These are phyloP conservation scores for Porodaedalea pini DNA, from an alignment of 1,284 basidiomycete species.

Conservation along the genomic window DNA sequence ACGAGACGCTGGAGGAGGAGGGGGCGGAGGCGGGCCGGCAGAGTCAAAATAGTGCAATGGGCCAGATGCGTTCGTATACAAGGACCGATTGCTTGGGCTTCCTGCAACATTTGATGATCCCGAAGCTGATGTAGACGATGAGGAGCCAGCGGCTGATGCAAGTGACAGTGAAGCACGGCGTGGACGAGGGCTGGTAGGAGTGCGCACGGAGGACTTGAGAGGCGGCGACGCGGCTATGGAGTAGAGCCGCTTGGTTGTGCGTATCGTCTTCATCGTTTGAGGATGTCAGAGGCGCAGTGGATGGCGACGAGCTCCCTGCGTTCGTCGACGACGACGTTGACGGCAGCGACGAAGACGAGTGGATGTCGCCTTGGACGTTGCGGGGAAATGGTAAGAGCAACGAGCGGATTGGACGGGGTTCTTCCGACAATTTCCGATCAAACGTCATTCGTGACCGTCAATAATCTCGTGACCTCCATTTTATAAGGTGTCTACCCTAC, in stretches of 20 bases:
- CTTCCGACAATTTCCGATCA: neutral
- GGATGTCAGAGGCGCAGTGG: neutral
- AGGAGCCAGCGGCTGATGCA: neutral
- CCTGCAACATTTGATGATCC: neutral
- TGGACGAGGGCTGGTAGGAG: conserved; percentile 8
- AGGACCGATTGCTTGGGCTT: neutral
- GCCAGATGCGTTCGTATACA: conserved; percentile 10
- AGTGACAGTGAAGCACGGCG: conserved; percentile 12
- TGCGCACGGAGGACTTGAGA: neutral
- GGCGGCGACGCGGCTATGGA: conserved; percentile 10
- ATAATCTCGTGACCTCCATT: neutral
- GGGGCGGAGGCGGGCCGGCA: conserved; percentile 7
- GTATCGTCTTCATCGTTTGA: conserved; percentile 13
- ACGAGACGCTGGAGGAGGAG: conserved; percentile 11
- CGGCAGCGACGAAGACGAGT: neutral
- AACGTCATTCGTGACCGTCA: neutral
- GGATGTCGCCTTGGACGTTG: neutral
- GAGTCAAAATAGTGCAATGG: conserved; percentile 14
- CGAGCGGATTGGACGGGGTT: neutral
- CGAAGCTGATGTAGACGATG: neutral
- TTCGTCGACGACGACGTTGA: neutral
- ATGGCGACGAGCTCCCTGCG: neutral
- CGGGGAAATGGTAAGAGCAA: conserved; percentile 3
- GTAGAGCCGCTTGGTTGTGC: conserved; percentile 13
- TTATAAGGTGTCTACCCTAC: neutral